Evolutionary conservation across 2,329 filamentous ascomycete genomes (phyloP).

Genomic region (Phialemonium atrogriseum): DNA sequence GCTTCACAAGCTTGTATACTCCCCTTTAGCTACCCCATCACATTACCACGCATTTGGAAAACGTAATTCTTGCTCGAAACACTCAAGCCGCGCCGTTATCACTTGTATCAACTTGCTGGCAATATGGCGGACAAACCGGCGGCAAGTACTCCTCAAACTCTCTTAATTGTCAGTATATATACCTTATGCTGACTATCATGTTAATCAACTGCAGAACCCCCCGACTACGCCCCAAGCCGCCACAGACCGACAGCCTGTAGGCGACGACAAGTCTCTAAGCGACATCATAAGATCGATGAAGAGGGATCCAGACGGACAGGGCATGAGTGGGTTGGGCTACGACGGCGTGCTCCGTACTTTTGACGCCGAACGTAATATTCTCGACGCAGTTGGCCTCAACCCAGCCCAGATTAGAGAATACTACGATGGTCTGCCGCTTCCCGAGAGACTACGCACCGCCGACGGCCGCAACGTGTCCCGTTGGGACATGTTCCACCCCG

Average conservation of each 20-base stretch:
- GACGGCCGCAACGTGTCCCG: conserved; percentile 10
- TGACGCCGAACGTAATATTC: conserved; percentile 10
- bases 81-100: conserved; percentile 3
- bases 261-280: conserved; percentile 3
- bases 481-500: conserved; percentile 11
- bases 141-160: conserved; percentile 3
- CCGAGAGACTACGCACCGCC: conserved; percentile 8
- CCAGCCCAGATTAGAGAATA: conserved; percentile 12
- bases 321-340: conserved; percentile 9
- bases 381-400: conserved; percentile 10
- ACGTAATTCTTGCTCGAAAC: conserved; percentile 4
- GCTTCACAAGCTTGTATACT: conserved; percentile 2
- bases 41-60: conserved; percentile 4
- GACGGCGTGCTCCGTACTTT: conserved; percentile 11
- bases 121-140: conserved; percentile 3
- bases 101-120: conserved; percentile 2
- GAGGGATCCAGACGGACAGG: conserved; percentile 6
- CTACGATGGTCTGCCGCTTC: conserved; percentile 6
- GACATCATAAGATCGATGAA: conserved; percentile 5
- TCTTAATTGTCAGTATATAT: conserved; percentile 2
- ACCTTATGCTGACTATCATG: conserved; percentile 1
- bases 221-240: conserved; percentile 3
- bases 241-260: conserved; percentile 4
- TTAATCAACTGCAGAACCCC: conserved; percentile 3
- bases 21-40: conserved; percentile 2